Evolutionary conservation across 163 green algal species (phyloP), one percentile per base, ranked within the genome.

Genomic region (Scenedesmus sp.): DNA sequence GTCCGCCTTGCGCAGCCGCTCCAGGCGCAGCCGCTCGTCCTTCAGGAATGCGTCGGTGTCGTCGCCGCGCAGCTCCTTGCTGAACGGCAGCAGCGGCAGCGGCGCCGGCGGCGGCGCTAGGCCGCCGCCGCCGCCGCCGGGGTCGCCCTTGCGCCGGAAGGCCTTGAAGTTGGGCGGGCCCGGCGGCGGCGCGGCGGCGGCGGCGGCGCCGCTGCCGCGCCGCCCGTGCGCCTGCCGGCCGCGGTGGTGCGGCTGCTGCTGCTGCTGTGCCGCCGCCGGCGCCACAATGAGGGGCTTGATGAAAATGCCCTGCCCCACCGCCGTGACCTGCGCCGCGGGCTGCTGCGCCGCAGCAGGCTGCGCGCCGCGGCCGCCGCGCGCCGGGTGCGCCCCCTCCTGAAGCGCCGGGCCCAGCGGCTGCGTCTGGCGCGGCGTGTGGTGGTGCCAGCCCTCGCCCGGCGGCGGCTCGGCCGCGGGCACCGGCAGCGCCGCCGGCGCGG

Each of bases 101-200:
- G 70, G 44, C 47, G 42, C 39, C 39, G 39, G 39, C 39, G 39
- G 39, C 7, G 39, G 39, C 39, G 10, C 39, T 47, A 6, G 6
- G 39, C 7, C 39, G 10, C 7, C 39, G 10, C 10, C 39, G 39
- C 39, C 39, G 39, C n/a, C 10, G 31, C 2, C 34, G 28, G n/a
- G n/a, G 39, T 62, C 10, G 44, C 10, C 9, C 47, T 67, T 73
- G 2, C 62, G 74, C 29, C 72, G 67, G 69, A 88, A 65, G 39
- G 70, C 70, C 42, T 78, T 78, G 56, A 44, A 70, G 34, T 78
- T n/a, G n/a, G n/a, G n/a, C n/a, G n/a, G n/a, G n/a, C n/a, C n/a
- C n/a, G n/a, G n/a, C n/a, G n/a, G n/a, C n/a, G n/a, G n/a, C n/a
- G n/a, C n/a, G n/a, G n/a, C n/a, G n/a, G n/a, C n/a, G n/a, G n/a